These are phyloP conservation scores for Trapa bicornis DNA, from an alignment of 345 rosid genomes.

Conservation along the genomic window DNA sequence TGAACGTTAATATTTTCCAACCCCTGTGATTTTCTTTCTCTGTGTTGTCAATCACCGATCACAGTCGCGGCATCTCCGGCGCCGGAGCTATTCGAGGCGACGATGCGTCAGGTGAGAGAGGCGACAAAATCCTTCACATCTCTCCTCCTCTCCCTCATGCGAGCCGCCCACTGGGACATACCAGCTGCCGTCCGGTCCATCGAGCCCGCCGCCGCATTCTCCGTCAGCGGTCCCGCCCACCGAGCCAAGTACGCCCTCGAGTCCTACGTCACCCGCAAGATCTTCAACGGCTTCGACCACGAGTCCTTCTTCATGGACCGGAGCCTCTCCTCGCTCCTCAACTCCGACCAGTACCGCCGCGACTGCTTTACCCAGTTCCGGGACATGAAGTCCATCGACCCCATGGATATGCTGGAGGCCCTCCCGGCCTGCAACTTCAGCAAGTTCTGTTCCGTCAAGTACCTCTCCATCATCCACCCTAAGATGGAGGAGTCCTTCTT, in stretches of 20 bases:
- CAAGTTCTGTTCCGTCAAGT: conserved; percentile 74
- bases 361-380: conserved; percentile 76
- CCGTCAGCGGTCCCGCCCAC: conserved; percentile 25
- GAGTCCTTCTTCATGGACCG: conserved; percentile 93
- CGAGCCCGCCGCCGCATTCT: conserved; percentile 39
- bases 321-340: conserved; percentile 68
- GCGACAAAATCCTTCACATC: conserved; percentile 69
- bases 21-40: too few species aligned
- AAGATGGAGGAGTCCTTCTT: conserved; percentile 95
- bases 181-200: conserved; percentile 88
- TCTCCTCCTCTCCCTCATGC: conserved; percentile 69
- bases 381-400: conserved; percentile 95
- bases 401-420: conserved; percentile 75
- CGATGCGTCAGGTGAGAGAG: conserved; percentile 61
- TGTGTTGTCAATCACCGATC: not conserved
- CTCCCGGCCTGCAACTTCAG: conserved; percentile 80
- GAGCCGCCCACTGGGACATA: conserved; percentile 88
- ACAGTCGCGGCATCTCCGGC: conserved; percentile 68
- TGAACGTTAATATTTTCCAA: too few species aligned
- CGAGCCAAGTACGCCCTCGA: conserved; percentile 80
- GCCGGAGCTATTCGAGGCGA: conserved; percentile 66
- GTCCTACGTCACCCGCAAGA: conserved; percentile 60
- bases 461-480: conserved; percentile 70
- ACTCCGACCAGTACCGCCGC: conserved; percentile 64
- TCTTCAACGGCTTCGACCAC: conserved; percentile 81